These are phyloP conservation scores for Fusarium illudens DNA, from an alignment of 2,329 filamentous ascomycete genomes.

Conservation along the genomic window DNA sequence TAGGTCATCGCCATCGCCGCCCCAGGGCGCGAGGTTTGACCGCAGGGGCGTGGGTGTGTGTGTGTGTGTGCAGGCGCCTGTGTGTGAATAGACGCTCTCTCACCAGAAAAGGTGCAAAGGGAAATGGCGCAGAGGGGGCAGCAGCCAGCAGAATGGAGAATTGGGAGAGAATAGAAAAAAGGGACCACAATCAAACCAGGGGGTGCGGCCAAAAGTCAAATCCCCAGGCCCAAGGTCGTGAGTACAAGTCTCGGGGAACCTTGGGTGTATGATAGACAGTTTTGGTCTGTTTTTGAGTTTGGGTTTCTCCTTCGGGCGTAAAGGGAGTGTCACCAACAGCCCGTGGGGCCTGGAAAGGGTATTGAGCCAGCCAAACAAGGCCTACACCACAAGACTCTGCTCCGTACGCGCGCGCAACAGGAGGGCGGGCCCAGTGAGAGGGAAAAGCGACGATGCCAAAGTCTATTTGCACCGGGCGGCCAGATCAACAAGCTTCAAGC, in stretches of 20 bases:
- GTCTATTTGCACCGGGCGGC: slow-evolving; percentile 38
- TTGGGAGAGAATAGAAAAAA: slow-evolving; percentile 8
- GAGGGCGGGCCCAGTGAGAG: slow-evolving; percentile 13
- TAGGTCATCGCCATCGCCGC: slow-evolving; percentile 24
- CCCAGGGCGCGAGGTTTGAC: slow-evolving; percentile 11
- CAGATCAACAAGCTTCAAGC: slow-evolving; percentile 32
- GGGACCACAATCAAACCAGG: slow-evolving; percentile 17
- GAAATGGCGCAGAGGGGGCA: slow-evolving; percentile 5
- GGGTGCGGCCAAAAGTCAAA: background rate
- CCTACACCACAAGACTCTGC: slow-evolving; percentile 23
- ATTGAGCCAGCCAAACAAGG: slow-evolving; percentile 21
- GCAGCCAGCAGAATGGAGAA: background rate
- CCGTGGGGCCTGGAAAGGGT: slow-evolving; percentile 20
- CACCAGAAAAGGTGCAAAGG: background rate
- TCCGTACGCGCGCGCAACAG: slow-evolving; percentile 16
- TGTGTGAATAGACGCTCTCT: slow-evolving; percentile 11
- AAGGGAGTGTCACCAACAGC: slow-evolving; percentile 20
- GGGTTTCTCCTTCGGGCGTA: slow-evolving; percentile 24
- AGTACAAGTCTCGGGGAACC: slow-evolving; percentile 18
- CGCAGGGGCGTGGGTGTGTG: slow-evolving; percentile 16
- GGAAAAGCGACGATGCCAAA: slow-evolving; percentile 34
- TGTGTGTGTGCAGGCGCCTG: background rate
- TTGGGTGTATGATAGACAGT: slow-evolving; percentile 23
- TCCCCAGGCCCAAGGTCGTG: slow-evolving; percentile 4
- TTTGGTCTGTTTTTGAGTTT: slow-evolving; percentile 33